These are phyloP conservation scores for Neonectria faginata DNA, from an alignment of 2,329 filamentous ascomycete species.

Conservation along the genomic window DNA sequence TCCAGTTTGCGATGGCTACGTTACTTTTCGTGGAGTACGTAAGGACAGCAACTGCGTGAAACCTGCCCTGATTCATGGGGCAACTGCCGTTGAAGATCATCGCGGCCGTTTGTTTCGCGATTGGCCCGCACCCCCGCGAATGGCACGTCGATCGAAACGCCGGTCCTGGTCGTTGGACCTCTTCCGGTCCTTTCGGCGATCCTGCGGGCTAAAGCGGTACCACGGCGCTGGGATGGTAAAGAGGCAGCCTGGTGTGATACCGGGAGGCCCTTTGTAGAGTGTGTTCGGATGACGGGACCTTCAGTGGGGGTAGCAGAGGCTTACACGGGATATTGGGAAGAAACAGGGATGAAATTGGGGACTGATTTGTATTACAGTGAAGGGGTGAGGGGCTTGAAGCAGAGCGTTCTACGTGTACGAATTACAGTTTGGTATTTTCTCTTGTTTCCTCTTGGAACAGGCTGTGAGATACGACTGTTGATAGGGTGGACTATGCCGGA, in stretches of 20 bases:
- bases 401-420: neutral
- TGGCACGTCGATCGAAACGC: constrained; percentile 41
- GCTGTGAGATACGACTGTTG: neutral
- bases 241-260: constrained; percentile 4
- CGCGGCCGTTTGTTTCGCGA: constrained; percentile 40
- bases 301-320: neutral
- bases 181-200: constrained; percentile 38
- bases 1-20: neutral
- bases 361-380: neutral
- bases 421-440: neutral
- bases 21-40: neutral
- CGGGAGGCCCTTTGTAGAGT: neutral
- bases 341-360: neutral
- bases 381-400: neutral
- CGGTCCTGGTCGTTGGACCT: constrained; percentile 26
- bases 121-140: constrained; percentile 25
- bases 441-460: constrained; percentile 4
- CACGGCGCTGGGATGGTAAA: constrained; percentile 23
- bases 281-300: neutral
- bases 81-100: constrained; percentile 29
- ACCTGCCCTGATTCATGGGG: constrained; percentile 29
- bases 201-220: constrained; percentile 35
- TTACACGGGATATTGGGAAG: neutral
- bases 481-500: constrained; percentile 16
- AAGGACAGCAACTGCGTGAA: constrained; percentile 27